A percentile compares a stretch with the other conserved stretches of the same genome.
Evolutionary conservation across 768 basidiomycete species (phyloP).

Genomic region (Russula lepida): DNA sequence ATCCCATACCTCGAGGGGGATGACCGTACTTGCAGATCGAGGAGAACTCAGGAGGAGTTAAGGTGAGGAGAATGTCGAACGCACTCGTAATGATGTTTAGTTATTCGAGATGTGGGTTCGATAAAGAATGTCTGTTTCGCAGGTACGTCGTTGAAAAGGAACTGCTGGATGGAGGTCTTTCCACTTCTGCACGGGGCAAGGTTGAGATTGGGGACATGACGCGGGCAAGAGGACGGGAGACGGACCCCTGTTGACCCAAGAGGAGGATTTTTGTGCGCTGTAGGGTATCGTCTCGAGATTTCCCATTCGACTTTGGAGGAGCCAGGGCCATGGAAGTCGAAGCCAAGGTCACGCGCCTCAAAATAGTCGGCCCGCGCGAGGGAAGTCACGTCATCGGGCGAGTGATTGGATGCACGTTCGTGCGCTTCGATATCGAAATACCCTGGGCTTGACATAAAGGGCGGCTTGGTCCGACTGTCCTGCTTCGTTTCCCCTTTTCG

Average conservation of each 20-base stretch:
- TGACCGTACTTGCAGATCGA: conserved; percentile 55
- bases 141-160: conserved; percentile 78
- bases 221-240: neutral
- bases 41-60: neutral
- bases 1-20: conserved; percentile 93
- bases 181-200: conserved; percentile 52
- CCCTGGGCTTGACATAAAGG: conserved; percentile 8
- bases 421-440: neutral
- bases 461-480: neutral
- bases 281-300: conserved; percentile 20
- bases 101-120: conserved; percentile 74
- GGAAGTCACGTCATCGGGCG: neutral
- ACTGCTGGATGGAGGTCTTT: conserved; percentile 86
- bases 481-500: neutral
- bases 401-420: conserved; percentile 12
- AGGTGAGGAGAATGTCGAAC: conserved; percentile 26
- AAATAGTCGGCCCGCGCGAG: neutral
- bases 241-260: conserved; percentile 62
- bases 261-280: conserved; percentile 62
- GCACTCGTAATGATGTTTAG: conserved; percentile 74
- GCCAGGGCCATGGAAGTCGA: conserved; percentile 10
- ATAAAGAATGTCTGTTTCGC: conserved; percentile 86
- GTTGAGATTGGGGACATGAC: neutral
- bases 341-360: neutral
- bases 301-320: conserved; percentile 7